Conservation (phyloP, 1,284 basidiomycete genomes). For the Phlebopus sp. region DNA sequence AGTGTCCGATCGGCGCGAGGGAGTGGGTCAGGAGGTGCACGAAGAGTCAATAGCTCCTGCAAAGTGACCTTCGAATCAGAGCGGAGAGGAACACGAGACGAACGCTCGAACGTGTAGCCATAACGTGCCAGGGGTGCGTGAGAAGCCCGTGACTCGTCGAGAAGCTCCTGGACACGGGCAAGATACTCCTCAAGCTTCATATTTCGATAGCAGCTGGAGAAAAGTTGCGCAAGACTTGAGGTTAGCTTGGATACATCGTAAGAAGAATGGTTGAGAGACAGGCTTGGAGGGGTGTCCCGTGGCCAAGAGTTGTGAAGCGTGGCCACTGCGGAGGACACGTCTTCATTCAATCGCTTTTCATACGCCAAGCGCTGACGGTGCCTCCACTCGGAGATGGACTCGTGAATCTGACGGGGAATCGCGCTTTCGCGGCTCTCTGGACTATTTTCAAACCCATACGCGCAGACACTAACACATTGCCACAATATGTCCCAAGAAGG, state of each 20-base stretch:
- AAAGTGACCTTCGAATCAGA: background rate
- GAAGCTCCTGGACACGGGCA: background rate
- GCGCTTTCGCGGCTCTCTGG: background rate
- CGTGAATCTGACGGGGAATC: background rate
- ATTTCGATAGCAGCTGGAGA: background rate
- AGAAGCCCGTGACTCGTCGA: background rate
- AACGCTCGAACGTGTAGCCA: background rate
- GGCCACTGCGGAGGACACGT: background rate
- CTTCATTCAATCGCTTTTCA: background rate
- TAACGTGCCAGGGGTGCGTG: background rate
- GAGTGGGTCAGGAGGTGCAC: background rate
- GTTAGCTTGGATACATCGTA: background rate
- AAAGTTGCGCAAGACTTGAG: background rate
- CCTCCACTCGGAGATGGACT: background rate
- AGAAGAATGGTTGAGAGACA: background rate
- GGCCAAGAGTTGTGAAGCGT: constrained; percentile 7
- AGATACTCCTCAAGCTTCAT: background rate
- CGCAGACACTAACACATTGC: background rate
- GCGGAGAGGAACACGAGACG: background rate
- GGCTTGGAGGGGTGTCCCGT: background rate
- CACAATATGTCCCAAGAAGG: background rate
- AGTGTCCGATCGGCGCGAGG: background rate
- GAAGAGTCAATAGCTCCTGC: background rate
- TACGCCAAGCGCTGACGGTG: background rate
- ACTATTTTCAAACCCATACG: constrained; percentile 5